A percentile compares a stretch with the other conserved stretches of the same genome.
These are phyloP conservation scores for Ophiostoma quercus DNA, from an alignment of 2,329 filamentous ascomycete species.

Conservation along the genomic window DNA sequence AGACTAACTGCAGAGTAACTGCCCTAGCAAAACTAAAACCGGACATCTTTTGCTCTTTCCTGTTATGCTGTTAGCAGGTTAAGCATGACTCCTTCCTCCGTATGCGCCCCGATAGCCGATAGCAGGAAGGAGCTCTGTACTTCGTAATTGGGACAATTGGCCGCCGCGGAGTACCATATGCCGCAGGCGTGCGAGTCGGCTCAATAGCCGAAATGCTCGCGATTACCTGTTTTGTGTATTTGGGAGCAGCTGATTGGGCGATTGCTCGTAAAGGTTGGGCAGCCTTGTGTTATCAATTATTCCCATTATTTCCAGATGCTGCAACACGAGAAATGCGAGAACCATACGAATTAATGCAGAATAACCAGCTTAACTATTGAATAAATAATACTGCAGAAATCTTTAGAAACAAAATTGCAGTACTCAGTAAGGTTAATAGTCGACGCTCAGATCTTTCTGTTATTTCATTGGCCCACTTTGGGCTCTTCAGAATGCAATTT, in stretches of 20 bases:
- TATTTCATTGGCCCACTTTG: conserved; percentile 9
- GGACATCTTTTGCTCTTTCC: neutral
- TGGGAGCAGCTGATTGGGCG: neutral
- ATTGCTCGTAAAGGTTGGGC: neutral
- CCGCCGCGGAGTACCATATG: neutral
- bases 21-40: neutral
- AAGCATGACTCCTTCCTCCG: neutral
- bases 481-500: neutral
- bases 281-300: neutral
- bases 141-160: neutral
- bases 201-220: conserved; percentile 1
- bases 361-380: no score
- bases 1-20: neutral
- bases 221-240: neutral
- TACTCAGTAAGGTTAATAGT: neutral
- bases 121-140: neutral
- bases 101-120: conserved; percentile 8
- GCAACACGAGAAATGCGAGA: neutral
- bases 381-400: neutral
- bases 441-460: neutral
- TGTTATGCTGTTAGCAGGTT: neutral
- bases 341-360: no score
- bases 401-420: neutral
- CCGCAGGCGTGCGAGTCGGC: neutral
- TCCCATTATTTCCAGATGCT: neutral